Percentiles rank a stretch among this genome's conserved stretches.
Conservation (phyloP, 495 filamentous ascomycete genomes). For the Aspergillus baeticus region DNA sequence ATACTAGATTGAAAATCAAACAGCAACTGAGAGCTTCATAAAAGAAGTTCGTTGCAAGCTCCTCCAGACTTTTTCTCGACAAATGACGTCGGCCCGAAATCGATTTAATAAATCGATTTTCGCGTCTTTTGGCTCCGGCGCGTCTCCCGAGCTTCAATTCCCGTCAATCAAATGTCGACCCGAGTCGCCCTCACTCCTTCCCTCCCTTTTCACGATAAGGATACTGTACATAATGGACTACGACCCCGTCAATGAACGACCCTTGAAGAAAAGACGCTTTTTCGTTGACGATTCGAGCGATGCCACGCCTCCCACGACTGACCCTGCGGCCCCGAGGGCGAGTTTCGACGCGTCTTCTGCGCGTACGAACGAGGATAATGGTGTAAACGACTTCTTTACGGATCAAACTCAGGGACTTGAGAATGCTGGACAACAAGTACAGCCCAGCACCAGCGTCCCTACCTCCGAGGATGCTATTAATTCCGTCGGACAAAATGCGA, state of each 20-base stretch:
- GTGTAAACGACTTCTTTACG: neutral
- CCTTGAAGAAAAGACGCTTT: conserved; percentile 79
- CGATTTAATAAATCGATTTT: conserved; percentile 11
- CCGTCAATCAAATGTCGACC: neutral
- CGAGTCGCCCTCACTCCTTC: neutral
- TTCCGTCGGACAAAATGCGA: neutral
- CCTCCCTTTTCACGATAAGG: neutral
- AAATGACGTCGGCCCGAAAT: conserved; percentile 38
- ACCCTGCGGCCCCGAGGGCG: neutral
- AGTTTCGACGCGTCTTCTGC: conserved; percentile 26
- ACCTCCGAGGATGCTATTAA: neutral
- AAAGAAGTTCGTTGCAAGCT: neutral
- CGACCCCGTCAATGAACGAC: conserved; percentile 56
- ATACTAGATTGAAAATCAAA: no score
- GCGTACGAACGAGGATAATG: neutral
- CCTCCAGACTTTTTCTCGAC: neutral
- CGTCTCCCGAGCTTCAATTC: conserved; percentile 33
- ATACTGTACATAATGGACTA: conserved; percentile 47
- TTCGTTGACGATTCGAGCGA: conserved; percentile 57
- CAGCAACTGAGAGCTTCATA: no score
- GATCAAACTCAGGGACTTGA: neutral
- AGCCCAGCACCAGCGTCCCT: neutral
- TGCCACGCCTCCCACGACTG: neutral
- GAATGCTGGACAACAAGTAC: neutral
- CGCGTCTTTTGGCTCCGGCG: conserved; percentile 31